phyloP scores from a whole-genome alignment of 441 rosid species.

The Capsella rubella region DNA sequence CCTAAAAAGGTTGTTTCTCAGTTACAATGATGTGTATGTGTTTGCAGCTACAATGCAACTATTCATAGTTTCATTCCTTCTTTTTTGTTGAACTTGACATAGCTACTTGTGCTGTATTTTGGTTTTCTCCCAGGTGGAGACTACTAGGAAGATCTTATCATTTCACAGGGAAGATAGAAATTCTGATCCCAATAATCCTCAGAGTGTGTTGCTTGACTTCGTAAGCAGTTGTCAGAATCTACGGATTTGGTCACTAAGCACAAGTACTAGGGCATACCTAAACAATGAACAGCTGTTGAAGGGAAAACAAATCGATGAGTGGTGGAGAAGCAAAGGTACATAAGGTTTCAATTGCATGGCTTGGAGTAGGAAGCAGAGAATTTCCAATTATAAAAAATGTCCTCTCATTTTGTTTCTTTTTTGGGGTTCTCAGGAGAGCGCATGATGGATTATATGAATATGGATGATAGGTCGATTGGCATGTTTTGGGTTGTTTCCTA shows the following conservation, averaged over 20 bases:
- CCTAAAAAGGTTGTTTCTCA: constrained; percentile 72
- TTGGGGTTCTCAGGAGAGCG: constrained; percentile 73
- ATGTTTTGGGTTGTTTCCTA: constrained; percentile 99
- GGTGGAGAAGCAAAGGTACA: constrained; percentile 98
- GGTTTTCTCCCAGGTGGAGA: constrained; percentile 77
- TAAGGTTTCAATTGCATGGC: constrained; percentile 29
- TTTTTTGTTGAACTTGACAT: constrained; percentile 32
- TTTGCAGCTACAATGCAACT: constrained; percentile 25
- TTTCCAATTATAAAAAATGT: constrained; percentile 12
- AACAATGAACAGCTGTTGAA: constrained; percentile 91
- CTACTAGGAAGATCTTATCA: constrained; percentile 84
- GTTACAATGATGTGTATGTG: constrained; percentile 19
- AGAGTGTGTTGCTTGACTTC: constrained; percentile 95
- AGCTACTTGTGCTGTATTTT: constrained; percentile 42
- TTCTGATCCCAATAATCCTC: constrained; percentile 91
- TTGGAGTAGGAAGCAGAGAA: constrained; percentile 25
- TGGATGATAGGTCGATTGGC: constrained; percentile 97
- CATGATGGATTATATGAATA: constrained; percentile 92
- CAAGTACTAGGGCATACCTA: constrained; percentile 84
- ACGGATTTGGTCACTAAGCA: constrained; percentile 93
- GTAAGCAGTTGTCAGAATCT: constrained; percentile 97
- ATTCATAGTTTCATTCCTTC: neutral
- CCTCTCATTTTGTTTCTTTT: constrained; percentile 37
- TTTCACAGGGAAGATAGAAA: constrained; percentile 95
- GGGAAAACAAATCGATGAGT: constrained; percentile 98